These are phyloP conservation scores for Thyridium curvatum DNA, from an alignment of 2,329 filamentous ascomycete species.

Conservation along the genomic window DNA sequence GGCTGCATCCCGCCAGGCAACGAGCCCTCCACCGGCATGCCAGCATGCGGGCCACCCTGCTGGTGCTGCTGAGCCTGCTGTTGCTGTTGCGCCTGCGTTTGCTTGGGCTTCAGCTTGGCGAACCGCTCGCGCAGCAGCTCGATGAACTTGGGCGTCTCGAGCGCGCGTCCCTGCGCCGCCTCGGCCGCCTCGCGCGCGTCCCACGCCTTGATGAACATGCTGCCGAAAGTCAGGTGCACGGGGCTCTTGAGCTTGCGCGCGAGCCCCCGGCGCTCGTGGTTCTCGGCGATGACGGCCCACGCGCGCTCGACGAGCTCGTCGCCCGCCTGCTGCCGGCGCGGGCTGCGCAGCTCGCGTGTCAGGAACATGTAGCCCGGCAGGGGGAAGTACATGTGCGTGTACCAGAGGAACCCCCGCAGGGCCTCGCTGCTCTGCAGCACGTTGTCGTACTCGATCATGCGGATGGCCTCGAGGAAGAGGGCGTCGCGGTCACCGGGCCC, in stretches of 20 bases:
- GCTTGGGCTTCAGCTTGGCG: conserved; percentile 27
- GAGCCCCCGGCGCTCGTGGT: conserved; percentile 46
- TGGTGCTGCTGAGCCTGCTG: conserved; percentile 22
- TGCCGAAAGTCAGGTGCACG: conserved; percentile 51
- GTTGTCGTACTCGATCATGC: conserved; percentile 55
- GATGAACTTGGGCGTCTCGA: conserved; percentile 40
- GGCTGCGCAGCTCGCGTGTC: conserved; percentile 46
- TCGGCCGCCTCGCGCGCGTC: conserved; percentile 46
- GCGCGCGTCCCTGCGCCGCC: conserved; percentile 32
- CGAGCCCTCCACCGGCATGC: too few relatives aligned
- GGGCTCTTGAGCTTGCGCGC: conserved; percentile 45
- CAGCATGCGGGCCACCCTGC: background rate
- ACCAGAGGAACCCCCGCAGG: conserved; percentile 51
- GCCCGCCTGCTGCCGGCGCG: conserved; percentile 25
- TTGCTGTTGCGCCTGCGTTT: conserved; percentile 31
- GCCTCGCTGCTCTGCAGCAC: conserved; percentile 43
- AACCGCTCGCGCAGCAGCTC: conserved; percentile 36
- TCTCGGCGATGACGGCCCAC: conserved; percentile 49
- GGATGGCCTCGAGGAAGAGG: conserved; percentile 47
- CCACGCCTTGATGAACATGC: conserved; percentile 58
- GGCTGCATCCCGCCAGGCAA: too few relatives aligned
- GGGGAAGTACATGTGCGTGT: conserved; percentile 52
- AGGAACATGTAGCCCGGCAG: conserved; percentile 57
- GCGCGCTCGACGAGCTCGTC: conserved; percentile 53
- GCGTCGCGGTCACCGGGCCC: conserved; percentile 39